Evolutionary conservation across 106 monocot species (phyloP).

Genomic region (Vanilla planifolia): DNA sequence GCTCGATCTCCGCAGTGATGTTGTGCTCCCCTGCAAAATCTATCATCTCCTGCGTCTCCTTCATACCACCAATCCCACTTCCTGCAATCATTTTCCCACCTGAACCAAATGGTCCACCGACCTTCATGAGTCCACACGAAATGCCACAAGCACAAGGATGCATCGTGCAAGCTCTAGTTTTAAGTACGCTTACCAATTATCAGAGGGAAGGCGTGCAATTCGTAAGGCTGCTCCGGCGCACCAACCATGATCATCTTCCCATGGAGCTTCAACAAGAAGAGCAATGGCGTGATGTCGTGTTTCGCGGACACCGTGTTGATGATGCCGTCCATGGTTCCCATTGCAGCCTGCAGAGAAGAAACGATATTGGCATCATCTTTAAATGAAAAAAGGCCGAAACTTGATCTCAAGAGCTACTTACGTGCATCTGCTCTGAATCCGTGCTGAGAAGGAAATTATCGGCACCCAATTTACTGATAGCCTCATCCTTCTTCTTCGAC

Average conservation of each 20-base stretch:
- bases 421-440: constrained; percentile 37
- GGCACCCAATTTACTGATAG: constrained; percentile 47
- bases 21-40: constrained; percentile 56
- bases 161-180: too few species aligned
- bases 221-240: constrained; percentile 40
- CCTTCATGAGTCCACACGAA: too few species aligned
- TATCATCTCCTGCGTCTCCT: constrained; percentile 75
- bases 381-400: not conserved
- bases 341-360: too few species aligned
- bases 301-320: constrained; percentile 33
- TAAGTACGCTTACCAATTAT: constrained; percentile 24
- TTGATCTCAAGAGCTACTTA: constrained; percentile 26
- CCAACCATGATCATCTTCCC: constrained; percentile 50
- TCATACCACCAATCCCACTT: constrained; percentile 55
- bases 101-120: too few species aligned
- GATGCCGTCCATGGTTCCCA: constrained; percentile 38
- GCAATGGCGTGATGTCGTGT: constrained; percentile 30
- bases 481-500: constrained; percentile 46
- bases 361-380: too few species aligned
- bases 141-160: too few species aligned
- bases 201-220: constrained; percentile 40
- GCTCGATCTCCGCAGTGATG: constrained; percentile 55
- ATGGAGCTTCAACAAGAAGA: constrained; percentile 29
- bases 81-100: constrained; percentile 50
- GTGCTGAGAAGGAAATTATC: constrained; percentile 61